phyloP scores from a whole-genome alignment of 371 early-diverging fungal species.

The Catenaria anguillulae region DNA sequence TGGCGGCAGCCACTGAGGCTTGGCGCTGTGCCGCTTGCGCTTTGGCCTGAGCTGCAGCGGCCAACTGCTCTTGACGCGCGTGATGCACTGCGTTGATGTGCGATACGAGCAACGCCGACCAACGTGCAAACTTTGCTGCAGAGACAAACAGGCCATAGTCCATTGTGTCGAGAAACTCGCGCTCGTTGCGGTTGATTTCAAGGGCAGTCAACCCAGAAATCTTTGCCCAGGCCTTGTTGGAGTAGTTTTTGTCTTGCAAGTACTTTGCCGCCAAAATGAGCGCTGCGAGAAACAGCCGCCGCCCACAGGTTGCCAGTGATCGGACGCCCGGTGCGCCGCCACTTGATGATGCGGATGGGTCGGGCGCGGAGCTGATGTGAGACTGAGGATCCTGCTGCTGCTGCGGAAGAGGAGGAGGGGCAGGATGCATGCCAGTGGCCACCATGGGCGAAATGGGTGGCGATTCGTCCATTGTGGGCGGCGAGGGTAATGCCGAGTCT shows the following conservation, averaged over 20 bases:
- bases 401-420: no score
- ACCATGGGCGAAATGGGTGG: slow-evolving; percentile 12
- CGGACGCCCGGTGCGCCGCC: slow-evolving; percentile 10
- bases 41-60: no score
- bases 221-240: slow-evolving; percentile 31
- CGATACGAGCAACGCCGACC: slow-evolving; percentile 12
- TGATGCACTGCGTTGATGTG: slow-evolving; percentile 13
- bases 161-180: slow-evolving; percentile 19
- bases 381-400: no score
- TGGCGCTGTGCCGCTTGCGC: no score
- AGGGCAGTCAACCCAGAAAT: slow-evolving; percentile 23
- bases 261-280: slow-evolving; percentile 31
- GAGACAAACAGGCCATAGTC: slow-evolving; percentile 24
- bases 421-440: no score
- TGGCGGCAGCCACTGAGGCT: no score
- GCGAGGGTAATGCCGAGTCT: slow-evolving; percentile 8
- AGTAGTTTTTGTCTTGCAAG: slow-evolving; percentile 27
- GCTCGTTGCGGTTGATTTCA: slow-evolving; percentile 27
- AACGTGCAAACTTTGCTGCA: background rate
- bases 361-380: no score
- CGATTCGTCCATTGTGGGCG: slow-evolving; percentile 15
- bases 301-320: slow-evolving; percentile 13
- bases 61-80: no score
- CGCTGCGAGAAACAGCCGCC: slow-evolving; percentile 26
- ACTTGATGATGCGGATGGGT: no score